phyloP scores from a whole-genome alignment of 164 flowering plant genomes.

The Dillenia suffruticosa region DNA sequence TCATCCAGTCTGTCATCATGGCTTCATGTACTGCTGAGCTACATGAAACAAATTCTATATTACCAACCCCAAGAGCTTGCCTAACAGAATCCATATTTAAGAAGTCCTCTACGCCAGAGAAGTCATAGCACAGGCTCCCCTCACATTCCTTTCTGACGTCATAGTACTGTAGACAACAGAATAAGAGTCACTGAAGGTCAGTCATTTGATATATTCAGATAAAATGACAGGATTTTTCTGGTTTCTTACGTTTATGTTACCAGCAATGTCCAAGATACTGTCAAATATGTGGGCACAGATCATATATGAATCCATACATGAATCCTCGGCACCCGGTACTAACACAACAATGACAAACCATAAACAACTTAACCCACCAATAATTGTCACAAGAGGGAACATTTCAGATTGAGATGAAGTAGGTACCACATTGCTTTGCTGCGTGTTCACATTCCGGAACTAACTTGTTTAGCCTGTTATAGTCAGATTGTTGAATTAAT shows the following conservation, averaged over 20 bases:
- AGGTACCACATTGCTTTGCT: conserved; percentile 53
- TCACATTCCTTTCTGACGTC: conserved; percentile 75
- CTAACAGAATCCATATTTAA: conserved; percentile 48
- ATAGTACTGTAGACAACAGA: conserved; percentile 53
- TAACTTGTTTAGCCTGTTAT: conserved; percentile 31
- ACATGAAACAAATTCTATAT: conserved; percentile 73
- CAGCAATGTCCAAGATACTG: conserved; percentile 35
- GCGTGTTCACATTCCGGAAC: conserved; percentile 49
- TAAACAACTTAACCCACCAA: background rate
- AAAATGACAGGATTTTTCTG: background rate
- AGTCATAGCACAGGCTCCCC: conserved; percentile 69
- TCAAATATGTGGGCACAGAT: conserved; percentile 51
- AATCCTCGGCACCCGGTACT: conserved; percentile 39
- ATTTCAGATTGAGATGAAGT: background rate
- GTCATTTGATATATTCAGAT: background rate
- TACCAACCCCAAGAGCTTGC: conserved; percentile 66
- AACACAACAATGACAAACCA: background rate
- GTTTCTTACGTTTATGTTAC: conserved; percentile 52
- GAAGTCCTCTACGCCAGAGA: conserved; percentile 64
- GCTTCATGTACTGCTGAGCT: conserved; percentile 56
- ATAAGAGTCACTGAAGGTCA: background rate
- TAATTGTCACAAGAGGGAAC: too few relatives aligned
- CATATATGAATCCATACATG: conserved; percentile 43
- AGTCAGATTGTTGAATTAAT: conserved; percentile 42
- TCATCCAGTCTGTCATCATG: conserved; percentile 76